Conservation (phyloP, 305 asterid genomes). For the Solanum aculeatissimum region DNA sequence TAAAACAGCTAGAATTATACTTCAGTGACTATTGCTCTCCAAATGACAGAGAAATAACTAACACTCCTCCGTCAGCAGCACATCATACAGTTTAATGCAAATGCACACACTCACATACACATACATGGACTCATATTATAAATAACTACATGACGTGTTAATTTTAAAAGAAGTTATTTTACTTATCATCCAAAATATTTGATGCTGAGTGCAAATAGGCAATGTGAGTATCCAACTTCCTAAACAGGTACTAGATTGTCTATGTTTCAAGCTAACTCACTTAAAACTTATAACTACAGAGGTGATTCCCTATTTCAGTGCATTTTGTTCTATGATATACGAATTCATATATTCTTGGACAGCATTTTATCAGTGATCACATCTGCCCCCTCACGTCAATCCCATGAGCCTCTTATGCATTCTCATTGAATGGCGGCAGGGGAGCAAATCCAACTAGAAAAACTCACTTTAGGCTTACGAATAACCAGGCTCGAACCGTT, state of each 20-base stretch:
- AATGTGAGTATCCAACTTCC: not conserved
- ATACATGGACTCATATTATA: not conserved
- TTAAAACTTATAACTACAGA: not conserved
- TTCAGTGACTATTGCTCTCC: not conserved
- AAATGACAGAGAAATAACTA: not conserved
- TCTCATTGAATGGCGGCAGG: no score
- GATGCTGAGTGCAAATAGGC: not conserved
- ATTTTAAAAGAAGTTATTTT: not conserved
- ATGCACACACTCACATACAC: not conserved
- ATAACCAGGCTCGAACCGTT: no score
- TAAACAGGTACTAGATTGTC: not conserved
- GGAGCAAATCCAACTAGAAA: no score
- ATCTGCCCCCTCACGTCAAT: not conserved
- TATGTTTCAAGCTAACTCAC: not conserved
- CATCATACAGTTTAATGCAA: not conserved
- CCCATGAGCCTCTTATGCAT: no score
- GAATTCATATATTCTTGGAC: not conserved
- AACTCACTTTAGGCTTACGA: no score
- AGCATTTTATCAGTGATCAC: not conserved
- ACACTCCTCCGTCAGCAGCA: not conserved
- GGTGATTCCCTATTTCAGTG: not conserved
- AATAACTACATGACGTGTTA: not conserved
- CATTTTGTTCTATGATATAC: not conserved
- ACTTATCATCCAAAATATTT: not conserved
- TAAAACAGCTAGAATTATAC: not conserved